Percentiles rank a stretch among this genome's conserved stretches.
Conservation (phyloP, 345 rosid genomes). For the Gossypium thurberi region DNA sequence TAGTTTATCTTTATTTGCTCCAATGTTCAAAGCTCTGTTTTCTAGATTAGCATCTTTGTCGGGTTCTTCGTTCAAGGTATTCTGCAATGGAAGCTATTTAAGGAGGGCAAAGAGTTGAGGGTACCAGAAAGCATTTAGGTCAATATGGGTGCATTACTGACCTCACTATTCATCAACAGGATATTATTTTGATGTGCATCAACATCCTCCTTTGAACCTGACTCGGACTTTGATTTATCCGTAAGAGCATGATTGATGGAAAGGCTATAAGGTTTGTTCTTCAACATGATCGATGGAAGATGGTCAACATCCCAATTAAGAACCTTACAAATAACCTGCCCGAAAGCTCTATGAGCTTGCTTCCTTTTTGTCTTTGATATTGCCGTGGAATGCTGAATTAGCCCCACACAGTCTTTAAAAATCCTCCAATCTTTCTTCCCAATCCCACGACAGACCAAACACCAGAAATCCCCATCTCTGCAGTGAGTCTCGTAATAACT, state of each 20-base stretch:
- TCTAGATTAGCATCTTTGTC: neutral
- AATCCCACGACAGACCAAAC: constrained; percentile 40
- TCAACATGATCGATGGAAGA: constrained; percentile 34
- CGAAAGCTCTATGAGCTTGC: constrained; percentile 62
- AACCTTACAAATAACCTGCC: constrained; percentile 60
- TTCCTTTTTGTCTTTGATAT: constrained; percentile 37
- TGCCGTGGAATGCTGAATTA: constrained; percentile 40
- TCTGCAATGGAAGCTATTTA: constrained; percentile 15
- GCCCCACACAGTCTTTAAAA: constrained; percentile 37
- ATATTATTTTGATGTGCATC: neutral
- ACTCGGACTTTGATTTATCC: constrained; percentile 8
- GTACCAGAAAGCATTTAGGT: neutral
- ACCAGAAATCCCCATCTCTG: constrained; percentile 34
- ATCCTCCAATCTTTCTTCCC: constrained; percentile 31
- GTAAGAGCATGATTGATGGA: neutral
- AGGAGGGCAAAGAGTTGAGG: neutral
- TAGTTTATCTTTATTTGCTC: constrained; percentile 8
- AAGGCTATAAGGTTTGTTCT: constrained; percentile 28
- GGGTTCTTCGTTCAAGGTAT: constrained; percentile 10
- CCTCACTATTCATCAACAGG: constrained; percentile 6
- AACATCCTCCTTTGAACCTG: constrained; percentile 5
- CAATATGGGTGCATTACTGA: constrained; percentile 8
- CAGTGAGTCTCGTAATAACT: constrained; percentile 31
- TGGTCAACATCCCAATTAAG: constrained; percentile 61
- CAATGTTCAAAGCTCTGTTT: neutral